Base-by-base conservation (phyloP, 2,329 filamentous ascomycete genomes). In the Thermoascus crustaceus region DNA sequence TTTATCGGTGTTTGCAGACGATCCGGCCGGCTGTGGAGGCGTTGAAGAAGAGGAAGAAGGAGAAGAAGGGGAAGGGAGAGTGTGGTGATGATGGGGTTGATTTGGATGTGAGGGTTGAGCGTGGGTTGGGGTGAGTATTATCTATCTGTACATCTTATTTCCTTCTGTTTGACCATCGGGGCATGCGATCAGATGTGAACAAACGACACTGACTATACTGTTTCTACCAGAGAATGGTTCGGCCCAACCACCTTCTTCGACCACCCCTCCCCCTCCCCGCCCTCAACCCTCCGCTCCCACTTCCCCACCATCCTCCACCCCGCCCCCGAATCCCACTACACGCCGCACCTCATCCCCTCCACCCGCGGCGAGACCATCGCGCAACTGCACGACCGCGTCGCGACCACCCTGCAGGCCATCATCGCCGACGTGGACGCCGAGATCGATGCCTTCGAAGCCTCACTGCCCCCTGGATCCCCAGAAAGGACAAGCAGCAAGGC, bases 191-290 rank as follows among this genome's bases (percentile, higher is more conserved):
- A n/a, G n/a, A n/a, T n/a, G n/a, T n/a, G n/a, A n/a, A n/a, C n/a
- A n/a, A n/a, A n/a, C n/a, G n/a, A n/a, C n/a, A n/a, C n/a, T n/a
- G n/a, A n/a, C n/a, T n/a, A n/a, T n/a, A n/a, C n/a, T n/a, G n/a
- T n/a, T n/a, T n/a, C n/a, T n/a, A n/a, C 26, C 24, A 81, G 85
- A 42, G 91, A 98, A 67, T 96, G 91, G 82, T 96, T 91, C 58
- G 91, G 91, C 17, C 72, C 77, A 31, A 62, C 61, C 7, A 86
- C 88, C 10, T 78, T 78, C 40, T 95, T 94, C 60, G 73, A 83
- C 36, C 91, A 96, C 53, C 91, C 91, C 0, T 71, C 73, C 10
- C 86, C 89, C 2, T 85, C 86, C 2, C 62, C 74, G 3, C 65
- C 80, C 9, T 50, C 69, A 18, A 65, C 73, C 21, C 71, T 98